Evolutionary conservation across 805 yeast genomes (phyloP), one percentile per base, ranked within the genome.

Genomic region (Lipomyces yamadae): DNA sequence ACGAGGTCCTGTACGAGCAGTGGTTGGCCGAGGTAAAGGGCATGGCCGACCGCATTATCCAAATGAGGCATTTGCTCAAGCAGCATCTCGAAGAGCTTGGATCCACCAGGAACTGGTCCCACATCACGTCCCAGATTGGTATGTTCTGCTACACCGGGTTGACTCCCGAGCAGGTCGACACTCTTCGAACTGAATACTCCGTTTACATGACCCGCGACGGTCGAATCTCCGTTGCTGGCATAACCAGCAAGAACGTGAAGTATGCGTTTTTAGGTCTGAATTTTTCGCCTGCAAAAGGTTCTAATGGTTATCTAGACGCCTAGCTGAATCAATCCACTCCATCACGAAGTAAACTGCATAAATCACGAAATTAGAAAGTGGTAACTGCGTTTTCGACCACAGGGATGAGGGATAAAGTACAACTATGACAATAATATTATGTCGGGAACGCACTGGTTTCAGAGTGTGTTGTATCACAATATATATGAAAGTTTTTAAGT

Each of bases 81-180:
- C 83, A 85, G 63, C 82, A 85, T 69, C 84, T 92, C 74, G 87
- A 82, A 81, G 76, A 64, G 70, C 82, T 79, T 67, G 86, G 82
- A 76, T 81, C 86, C 76, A 82, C 80, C 76, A 83, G 88, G 72
- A 82, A 86, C 77, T 94, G 98, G 98, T 89, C 88, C 63, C 97
- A 91, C 76, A 83, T 94, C 74, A 81, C 90, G 64, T 84, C 88
- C 76, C 98, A 94, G 79, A 89, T 94, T 77, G 99, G 99, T 74
- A 94, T 94, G 98, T 94, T 94, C 80, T 91, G 94, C 74, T 94
- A 85, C 82, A 93, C 98, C 45, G 97, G 97, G 6, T 83, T 94
- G 69, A 76, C 79, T 39, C 81, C 85, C 56, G 86, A 84, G 60
- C 96, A 92, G 80, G 94, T 91, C 59, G 82, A 85, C 66, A 79